Conservation (phyloP, 1,284 basidiomycete genomes). For the Acaromyces ingoldii region DNA sequence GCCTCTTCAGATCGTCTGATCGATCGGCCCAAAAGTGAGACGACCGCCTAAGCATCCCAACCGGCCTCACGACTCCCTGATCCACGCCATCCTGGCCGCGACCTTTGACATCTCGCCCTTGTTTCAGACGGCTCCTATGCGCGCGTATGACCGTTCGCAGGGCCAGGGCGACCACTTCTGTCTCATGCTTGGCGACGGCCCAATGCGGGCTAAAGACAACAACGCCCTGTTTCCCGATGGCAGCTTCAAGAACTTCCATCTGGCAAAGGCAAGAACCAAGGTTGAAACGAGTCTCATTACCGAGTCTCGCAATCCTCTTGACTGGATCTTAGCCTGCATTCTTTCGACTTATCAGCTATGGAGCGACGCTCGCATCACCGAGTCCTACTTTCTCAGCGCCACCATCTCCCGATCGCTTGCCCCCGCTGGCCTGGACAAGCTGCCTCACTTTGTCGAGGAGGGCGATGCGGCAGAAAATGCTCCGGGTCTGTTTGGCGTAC, state of each 20-base stretch:
- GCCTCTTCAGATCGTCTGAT: constrained; percentile 4
- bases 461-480: neutral
- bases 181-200: no score
- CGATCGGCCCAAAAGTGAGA: no score
- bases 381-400: constrained; percentile 8
- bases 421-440: constrained; percentile 11
- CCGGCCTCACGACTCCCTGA: constrained; percentile 9
- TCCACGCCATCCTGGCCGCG: constrained; percentile 14
- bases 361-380: constrained; percentile 6
- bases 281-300: constrained; percentile 7
- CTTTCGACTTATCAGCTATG: constrained; percentile 11
- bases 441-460: constrained; percentile 2
- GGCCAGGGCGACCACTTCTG: no score
- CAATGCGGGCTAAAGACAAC: no score
- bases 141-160: neutral
- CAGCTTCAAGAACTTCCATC: constrained; percentile 16
- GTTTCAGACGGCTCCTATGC: constrained; percentile 1
- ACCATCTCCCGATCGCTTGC: neutral
- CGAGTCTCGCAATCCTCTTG: constrained; percentile 2
- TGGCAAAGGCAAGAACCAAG: constrained; percentile 10
- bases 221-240: neutral
- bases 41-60: constrained; percentile 8
- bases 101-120: constrained; percentile 12
- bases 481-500: constrained; percentile 1
- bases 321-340: constrained; percentile 14